A percentile compares a stretch with the other conserved stretches of the same genome.
Evolutionary conservation across 352 stramenopile species (phyloP).

Genomic region (Phytophthora quininea): DNA sequence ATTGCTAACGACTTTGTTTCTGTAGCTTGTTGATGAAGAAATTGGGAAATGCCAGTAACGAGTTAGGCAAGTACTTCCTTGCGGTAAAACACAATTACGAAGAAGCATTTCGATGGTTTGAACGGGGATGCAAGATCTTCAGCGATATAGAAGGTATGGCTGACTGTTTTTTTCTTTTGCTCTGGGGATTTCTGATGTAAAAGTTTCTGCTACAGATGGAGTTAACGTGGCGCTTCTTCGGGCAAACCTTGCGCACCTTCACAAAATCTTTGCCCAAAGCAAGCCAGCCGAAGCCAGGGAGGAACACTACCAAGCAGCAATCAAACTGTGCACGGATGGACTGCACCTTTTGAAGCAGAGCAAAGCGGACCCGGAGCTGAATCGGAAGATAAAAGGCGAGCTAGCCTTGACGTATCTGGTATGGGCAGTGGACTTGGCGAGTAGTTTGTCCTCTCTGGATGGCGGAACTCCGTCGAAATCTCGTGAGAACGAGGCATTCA

Average conservation of each 20-base stretch:
- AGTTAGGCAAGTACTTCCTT: conserved; percentile 80
- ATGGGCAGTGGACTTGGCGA: conserved; percentile 73
- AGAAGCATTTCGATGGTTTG: conserved; percentile 78
- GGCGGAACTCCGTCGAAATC: conserved; percentile 23
- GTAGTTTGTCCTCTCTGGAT: no score
- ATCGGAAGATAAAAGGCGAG: conserved; percentile 80
- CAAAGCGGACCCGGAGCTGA: conserved; percentile 63
- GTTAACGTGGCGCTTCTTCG: conserved; percentile 83
- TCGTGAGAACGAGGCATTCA: conserved; percentile 53
- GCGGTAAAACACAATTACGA: conserved; percentile 46
- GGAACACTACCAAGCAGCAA: conserved; percentile 61
- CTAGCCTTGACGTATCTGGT: conserved; percentile 82
- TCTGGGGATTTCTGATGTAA: no score
- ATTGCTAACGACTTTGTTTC: conserved; percentile 25
- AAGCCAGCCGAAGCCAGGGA: conserved; percentile 43
- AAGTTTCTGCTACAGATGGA: conserved; percentile 50
- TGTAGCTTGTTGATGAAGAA: conserved; percentile 87
- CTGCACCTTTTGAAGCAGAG: conserved; percentile 72
- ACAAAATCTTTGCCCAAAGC: conserved; percentile 84
- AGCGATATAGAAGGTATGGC: conserved; percentile 76
- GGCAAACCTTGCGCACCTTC: conserved; percentile 81
- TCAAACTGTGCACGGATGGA: conserved; percentile 70
- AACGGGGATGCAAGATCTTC: conserved; percentile 81
- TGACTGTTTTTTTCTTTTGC: neutral
- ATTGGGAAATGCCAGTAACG: conserved; percentile 85